phyloP scores from a whole-genome alignment of 768 basidiomycete species.

The Lactarius vividus region DNA sequence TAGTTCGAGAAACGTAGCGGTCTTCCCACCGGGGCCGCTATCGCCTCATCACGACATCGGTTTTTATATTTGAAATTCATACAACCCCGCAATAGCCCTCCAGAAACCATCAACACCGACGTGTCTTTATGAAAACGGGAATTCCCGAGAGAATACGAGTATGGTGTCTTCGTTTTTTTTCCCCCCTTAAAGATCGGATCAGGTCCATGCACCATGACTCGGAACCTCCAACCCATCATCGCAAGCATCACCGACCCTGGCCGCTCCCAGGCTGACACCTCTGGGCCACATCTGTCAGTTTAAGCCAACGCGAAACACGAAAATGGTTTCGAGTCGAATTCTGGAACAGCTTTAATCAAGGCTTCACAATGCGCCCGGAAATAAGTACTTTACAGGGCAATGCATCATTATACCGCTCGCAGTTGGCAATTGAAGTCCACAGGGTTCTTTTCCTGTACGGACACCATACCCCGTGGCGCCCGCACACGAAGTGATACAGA shows the following conservation, averaged over 20 bases:
- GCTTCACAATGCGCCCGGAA: background rate
- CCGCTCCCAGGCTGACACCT: background rate
- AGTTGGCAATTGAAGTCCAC: background rate
- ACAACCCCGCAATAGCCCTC: too few species aligned
- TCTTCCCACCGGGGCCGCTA: background rate
- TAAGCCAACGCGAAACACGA: background rate
- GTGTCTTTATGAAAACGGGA: background rate
- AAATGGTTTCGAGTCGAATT: background rate
- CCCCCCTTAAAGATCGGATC: background rate
- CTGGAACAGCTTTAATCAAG: background rate
- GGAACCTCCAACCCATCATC: background rate
- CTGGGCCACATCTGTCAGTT: background rate
- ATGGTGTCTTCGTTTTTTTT: background rate
- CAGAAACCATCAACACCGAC: background rate
- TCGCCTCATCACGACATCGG: background rate
- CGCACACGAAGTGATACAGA: background rate
- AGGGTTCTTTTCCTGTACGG: background rate
- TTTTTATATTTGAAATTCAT: too few species aligned
- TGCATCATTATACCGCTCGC: background rate
- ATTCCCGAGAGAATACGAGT: background rate
- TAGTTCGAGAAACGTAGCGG: too few species aligned
- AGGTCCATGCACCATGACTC: background rate
- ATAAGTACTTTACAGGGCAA: background rate
- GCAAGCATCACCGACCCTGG: background rate
- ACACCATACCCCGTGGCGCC: background rate